Evolutionary conservation across 768 basidiomycete species (phyloP), one percentile per base, ranked within the genome.

Genomic region (Strobilomyces dryophilus): DNA sequence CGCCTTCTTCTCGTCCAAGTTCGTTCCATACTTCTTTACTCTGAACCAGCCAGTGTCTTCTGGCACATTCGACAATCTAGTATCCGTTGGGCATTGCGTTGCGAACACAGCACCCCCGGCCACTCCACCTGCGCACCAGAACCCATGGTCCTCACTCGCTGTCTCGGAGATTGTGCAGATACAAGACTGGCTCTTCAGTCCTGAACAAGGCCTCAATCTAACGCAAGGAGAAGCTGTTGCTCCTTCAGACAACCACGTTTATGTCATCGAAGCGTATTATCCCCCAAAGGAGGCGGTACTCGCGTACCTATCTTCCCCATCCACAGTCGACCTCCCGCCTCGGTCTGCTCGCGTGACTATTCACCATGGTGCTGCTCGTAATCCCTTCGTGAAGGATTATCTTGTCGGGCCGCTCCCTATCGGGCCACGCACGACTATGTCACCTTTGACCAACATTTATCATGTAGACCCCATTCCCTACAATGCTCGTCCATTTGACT

Each of bases 351-450:
- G 75, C 47, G 79, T 78, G n/a, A 74, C 74, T 26, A 68, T 84
- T 45, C 76, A 80, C 55, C 76, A 80, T 61, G 81, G 79, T 24
- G 71, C 71, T 11, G 62, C 59, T 12, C 54, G 56, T 5, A 68
- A 65, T 11, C 79, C 80, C 10, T 60, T 67, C n/a, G 74, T 83
- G 34, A 71, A 67, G 51, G 80, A 83, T 58, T 82, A 83, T 58
- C 66, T 83, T 8, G 75, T 85, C 17, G 83, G 83, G 0, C 83
- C 83, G 1, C 69, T 85, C 9, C 82, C 83, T 5, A 60, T 81
- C 18, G 63, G 71, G 31, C 44, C 55, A 5, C 48, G 64, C 15
- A 80, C 81, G 6, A 61, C 39, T 3, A 66, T 84, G 45, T 61
- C 68, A n/a, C 66, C 66, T 17, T 65, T 80, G 52, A 76, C 66